Conservation (phyloP, 2,329 filamentous ascomycete genomes). For the Bimuria novae-zelandiae region DNA sequence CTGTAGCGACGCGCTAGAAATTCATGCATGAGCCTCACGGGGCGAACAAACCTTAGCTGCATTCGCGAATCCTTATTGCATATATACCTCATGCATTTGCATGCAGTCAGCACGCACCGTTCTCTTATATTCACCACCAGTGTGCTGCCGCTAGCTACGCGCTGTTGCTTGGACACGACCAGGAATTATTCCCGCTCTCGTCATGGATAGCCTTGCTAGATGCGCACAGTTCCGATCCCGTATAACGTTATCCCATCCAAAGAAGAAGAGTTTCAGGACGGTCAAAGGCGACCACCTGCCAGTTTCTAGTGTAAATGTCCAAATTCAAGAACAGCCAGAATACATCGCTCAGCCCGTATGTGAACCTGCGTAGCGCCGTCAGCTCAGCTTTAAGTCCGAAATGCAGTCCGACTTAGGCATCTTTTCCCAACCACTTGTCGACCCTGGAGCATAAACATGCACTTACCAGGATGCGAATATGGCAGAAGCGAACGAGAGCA, state of each 20-base stretch:
- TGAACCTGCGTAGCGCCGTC: slow-evolving; percentile 52
- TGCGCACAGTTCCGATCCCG: slow-evolving; percentile 29
- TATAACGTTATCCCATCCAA: slow-evolving; percentile 26
- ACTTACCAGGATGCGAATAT: slow-evolving; percentile 64
- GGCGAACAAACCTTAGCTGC: neutral
- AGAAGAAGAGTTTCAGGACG: slow-evolving; percentile 49
- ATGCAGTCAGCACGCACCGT: slow-evolving; percentile 5
- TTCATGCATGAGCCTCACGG: slow-evolving; percentile 5
- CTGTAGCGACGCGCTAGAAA: slow-evolving; percentile 2
- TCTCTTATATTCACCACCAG: neutral
- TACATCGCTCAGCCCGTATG: slow-evolving; percentile 51
- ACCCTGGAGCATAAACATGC: neutral
- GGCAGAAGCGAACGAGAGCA: slow-evolving; percentile 62
- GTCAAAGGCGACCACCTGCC: slow-evolving; percentile 51
- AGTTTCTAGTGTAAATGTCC: slow-evolving; percentile 44
- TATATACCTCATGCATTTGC: slow-evolving; percentile 1
- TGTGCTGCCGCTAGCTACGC: neutral
- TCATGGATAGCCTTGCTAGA: slow-evolving; percentile 30
- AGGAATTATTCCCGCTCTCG: slow-evolving; percentile 21
- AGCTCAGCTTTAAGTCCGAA: neutral
- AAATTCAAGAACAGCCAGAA: slow-evolving; percentile 56
- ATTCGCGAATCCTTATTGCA: slow-evolving; percentile 3
- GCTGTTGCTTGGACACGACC: slow-evolving; percentile 24
- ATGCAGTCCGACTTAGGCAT: neutral
- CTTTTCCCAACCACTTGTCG: neutral